Conservation (phyloP, 805 yeast genomes). For the Candida germanica region DNA sequence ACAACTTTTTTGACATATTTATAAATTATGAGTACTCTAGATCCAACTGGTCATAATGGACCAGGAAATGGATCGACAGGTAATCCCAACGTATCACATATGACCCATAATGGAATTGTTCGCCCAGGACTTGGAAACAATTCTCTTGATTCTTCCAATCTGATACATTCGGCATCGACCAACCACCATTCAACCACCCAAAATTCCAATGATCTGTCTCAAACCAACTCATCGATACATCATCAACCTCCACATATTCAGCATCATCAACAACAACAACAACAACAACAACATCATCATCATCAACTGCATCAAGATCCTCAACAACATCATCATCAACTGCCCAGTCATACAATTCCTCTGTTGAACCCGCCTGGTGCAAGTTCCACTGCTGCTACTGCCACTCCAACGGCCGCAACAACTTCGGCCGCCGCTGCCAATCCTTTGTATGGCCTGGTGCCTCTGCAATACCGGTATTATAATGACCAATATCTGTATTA, state of each 20-base stretch:
- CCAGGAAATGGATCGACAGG: too few species aligned
- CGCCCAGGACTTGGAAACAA: too few species aligned
- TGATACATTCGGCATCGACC: too few species aligned
- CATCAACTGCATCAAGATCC: not conserved
- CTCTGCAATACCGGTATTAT: conserved; percentile 23
- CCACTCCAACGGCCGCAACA: too few species aligned
- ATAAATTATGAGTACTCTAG: not conserved
- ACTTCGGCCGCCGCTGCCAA: not conserved
- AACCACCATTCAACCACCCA: not conserved
- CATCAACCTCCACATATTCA: conserved; percentile 2
- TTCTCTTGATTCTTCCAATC: too few species aligned
- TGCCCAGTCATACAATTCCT: conserved; percentile 10
- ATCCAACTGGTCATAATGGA: not conserved
- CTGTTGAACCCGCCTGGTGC: conserved; percentile 6
- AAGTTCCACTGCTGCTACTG: too few species aligned
- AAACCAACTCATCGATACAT: not conserved
- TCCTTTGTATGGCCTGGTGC: conserved; percentile 8
- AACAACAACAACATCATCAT: too few species aligned
- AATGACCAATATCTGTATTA: conserved; percentile 14
- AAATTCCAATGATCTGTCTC: not conserved
- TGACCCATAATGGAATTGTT: too few species aligned
- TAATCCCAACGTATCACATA: too few species aligned
- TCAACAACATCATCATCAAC: conserved; percentile 7
- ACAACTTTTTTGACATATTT: not conserved
- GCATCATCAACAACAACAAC: conserved; percentile 1